These are phyloP conservation scores for Pseudogymnoascus sp. DNA, from an alignment of 2,329 filamentous ascomycete genomes.

Conservation along the genomic window DNA sequence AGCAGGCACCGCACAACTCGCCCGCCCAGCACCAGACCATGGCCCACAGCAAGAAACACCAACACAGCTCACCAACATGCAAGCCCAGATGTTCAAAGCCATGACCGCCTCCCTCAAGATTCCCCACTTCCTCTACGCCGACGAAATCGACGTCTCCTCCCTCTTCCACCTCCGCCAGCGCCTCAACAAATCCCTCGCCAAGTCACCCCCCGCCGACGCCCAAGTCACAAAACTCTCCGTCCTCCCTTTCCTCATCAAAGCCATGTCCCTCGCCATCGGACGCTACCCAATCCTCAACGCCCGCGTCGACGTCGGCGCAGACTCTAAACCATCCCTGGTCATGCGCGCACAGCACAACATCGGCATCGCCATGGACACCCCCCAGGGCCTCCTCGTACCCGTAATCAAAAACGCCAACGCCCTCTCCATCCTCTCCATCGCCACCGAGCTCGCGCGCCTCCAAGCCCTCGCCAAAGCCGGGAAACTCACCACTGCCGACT, in stretches of 20 bases:
- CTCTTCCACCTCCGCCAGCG: constrained; percentile 64
- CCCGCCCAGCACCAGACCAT: constrained; percentile 12
- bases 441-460: constrained; percentile 64
- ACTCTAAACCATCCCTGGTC: constrained; percentile 61
- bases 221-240: constrained; percentile 66
- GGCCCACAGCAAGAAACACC: constrained; percentile 56
- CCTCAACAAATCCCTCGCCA: constrained; percentile 56
- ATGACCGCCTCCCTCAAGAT: constrained; percentile 91
- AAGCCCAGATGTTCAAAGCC: constrained; percentile 91
- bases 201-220: constrained; percentile 25
- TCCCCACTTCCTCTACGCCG: constrained; percentile 91
- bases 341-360: constrained; percentile 87
- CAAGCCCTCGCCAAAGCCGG: constrained; percentile 65
- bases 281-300: constrained; percentile 83
- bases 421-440: constrained; percentile 69
- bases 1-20: neutral
- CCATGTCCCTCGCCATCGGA: constrained; percentile 74
- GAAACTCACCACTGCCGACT: constrained; percentile 64
- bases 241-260: constrained; percentile 92
- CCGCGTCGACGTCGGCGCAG: constrained; percentile 55
- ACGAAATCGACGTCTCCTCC: constrained; percentile 74
- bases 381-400: constrained; percentile 77
- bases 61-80: constrained; percentile 64
- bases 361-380: constrained; percentile 91
- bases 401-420: constrained; percentile 77